These are phyloP conservation scores for Sicyos edulis DNA, from an alignment of 306 rosid genomes.

Conservation along the genomic window DNA sequence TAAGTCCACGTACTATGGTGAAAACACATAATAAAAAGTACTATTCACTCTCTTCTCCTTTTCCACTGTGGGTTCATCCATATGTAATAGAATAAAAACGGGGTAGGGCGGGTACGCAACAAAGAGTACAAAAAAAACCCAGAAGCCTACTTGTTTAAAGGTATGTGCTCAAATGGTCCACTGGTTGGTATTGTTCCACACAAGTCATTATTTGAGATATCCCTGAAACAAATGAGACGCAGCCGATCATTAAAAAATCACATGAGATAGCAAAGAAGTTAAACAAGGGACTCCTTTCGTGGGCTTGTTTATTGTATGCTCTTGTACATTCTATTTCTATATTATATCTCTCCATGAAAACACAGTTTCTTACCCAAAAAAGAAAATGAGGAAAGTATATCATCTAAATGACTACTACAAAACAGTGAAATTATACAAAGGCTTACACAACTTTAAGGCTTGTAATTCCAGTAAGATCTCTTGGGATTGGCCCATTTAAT, in stretches of 20 bases:
- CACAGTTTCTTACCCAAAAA: too few species aligned
- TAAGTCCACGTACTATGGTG: not conserved
- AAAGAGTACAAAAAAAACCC: not conserved
- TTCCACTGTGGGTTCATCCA: not conserved
- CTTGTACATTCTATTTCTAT: too few species aligned
- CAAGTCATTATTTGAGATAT: constrained; percentile 75
- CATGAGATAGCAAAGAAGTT: not conserved
- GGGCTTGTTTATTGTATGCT: too few species aligned
- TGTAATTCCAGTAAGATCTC: constrained; percentile 55
- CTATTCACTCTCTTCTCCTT: too few species aligned
- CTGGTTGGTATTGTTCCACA: constrained; percentile 88
- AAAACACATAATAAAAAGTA: too few species aligned
- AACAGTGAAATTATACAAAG: not conserved
- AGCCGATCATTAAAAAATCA: not conserved
- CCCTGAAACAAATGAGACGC: constrained; percentile 40
- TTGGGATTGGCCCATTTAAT: constrained; percentile 75
- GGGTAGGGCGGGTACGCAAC: not conserved
- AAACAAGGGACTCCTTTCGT: too few species aligned
- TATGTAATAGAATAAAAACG: not conserved
- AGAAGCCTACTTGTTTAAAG: constrained; percentile 63
- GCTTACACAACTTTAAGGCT: constrained; percentile 97
- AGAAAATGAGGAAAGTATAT: too few species aligned
- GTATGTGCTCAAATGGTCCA: constrained; percentile 89
- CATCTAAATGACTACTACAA: not conserved
- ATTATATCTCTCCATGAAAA: too few species aligned